Percentiles rank a stretch among this genome's conserved stretches.
Conservation (phyloP, 768 basidiomycete species). For the Rhodotorula graminis region DNA sequence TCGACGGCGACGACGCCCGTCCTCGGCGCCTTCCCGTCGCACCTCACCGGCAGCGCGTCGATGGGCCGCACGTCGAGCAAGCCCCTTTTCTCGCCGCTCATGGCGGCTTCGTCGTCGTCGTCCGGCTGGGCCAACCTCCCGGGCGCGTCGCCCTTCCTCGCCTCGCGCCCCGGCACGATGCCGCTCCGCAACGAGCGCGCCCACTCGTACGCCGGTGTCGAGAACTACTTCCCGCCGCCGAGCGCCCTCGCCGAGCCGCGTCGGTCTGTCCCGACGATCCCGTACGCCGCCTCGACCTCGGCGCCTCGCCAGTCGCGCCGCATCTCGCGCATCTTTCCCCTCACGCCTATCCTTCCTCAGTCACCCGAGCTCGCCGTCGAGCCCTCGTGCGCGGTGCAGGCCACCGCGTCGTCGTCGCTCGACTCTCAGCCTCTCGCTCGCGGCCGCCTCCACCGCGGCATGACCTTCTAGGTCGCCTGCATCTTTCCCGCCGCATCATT, state of each 20-base stretch:
- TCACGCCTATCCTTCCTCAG: conserved; percentile 20
- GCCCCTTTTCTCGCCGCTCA: conserved; percentile 4
- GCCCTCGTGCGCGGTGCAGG: conserved; percentile 2
- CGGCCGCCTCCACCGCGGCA: conserved; percentile 23
- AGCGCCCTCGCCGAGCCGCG: neutral
- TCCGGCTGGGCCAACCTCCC: neutral
- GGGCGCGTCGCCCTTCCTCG: conserved; percentile 12
- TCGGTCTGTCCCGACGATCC: conserved; percentile 3
- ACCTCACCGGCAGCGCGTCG: neutral
- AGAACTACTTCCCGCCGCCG: conserved; percentile 10
- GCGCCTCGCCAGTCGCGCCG: conserved; percentile 1
- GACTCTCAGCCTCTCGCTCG: neutral
- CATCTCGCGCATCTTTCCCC: conserved; percentile 7
- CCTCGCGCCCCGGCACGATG: conserved; percentile 11
- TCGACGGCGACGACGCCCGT: conserved; percentile 16
- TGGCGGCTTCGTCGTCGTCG: conserved; percentile 9
- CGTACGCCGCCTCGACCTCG: neutral
- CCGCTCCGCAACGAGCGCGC: conserved; percentile 25
- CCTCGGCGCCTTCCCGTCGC: neutral
- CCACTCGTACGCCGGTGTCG: conserved; percentile 20
- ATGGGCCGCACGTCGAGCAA: conserved; percentile 14
- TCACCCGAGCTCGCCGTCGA: conserved; percentile 1
- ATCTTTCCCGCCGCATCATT: neutral
- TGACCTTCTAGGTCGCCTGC: conserved; percentile 14
- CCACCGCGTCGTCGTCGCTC: neutral